phyloP scores from a whole-genome alignment of 306 rosid species.

The Hippophae tibetana region DNA sequence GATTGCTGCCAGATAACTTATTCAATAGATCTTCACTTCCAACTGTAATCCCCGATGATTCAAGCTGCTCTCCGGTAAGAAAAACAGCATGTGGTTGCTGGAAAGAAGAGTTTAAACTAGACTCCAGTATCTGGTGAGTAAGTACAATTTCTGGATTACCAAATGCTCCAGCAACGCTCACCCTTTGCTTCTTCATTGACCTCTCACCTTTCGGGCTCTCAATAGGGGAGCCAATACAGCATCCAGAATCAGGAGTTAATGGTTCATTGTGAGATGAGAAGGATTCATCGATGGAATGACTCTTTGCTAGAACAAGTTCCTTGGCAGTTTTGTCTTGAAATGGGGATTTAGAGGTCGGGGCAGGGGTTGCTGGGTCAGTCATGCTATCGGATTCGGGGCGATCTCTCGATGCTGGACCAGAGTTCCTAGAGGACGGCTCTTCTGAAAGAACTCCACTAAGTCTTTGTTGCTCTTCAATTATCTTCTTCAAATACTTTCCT shows the following conservation, averaged over 20 bases:
- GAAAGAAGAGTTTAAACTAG: conserved; percentile 58
- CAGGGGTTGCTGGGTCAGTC: conserved; percentile 90
- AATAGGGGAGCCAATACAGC: conserved; percentile 49
- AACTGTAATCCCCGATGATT: conserved; percentile 38
- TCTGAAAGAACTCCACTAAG: conserved; percentile 76
- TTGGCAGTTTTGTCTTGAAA: conserved; percentile 56
- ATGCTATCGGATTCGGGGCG: conserved; percentile 49
- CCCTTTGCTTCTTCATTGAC: conserved; percentile 48
- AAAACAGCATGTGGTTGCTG: conserved; percentile 41
- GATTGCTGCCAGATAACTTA: conserved; percentile 33
- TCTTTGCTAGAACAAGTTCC: conserved; percentile 57
- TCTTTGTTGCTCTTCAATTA: conserved; percentile 93
- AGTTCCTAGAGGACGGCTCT: conserved; percentile 38
- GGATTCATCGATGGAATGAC: conserved; percentile 72
- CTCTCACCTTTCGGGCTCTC: conserved; percentile 64
- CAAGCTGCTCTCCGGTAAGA: conserved; percentile 46
- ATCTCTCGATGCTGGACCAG: conserved; percentile 36
- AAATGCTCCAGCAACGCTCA: conserved; percentile 35
- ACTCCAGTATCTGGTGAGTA: conserved; percentile 82
- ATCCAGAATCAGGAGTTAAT: conserved; percentile 77
- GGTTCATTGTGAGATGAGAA: conserved; percentile 81
- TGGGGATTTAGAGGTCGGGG: conserved; percentile 57
- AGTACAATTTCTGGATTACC: conserved; percentile 52
- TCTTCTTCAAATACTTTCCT: conserved; percentile 93
- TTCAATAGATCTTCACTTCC: conserved; percentile 36